Base-by-base conservation (phyloP, 208 protist species). In the Leishmania turanica region DNA sequence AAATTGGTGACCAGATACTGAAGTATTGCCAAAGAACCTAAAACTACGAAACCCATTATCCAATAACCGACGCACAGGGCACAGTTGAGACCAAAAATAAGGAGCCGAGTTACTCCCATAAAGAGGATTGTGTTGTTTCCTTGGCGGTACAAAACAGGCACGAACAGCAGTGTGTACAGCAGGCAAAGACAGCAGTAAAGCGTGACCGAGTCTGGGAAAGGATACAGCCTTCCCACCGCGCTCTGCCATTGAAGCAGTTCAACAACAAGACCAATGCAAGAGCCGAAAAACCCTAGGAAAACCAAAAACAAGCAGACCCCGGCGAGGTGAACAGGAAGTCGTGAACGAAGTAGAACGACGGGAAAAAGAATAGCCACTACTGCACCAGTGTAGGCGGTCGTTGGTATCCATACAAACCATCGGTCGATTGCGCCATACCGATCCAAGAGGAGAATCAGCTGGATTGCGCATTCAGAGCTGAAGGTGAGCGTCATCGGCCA, bases 341-440 rank as follows among this genome's bases (percentile, higher is more conserved):
- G 76, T 27, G 31, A 81, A 42, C 45, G 62, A 45, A 89, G 75
- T 15, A 85, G 66, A 1, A 90, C 34, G 27, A 74, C 34, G 1
- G 83, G 78, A 34, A 89, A 13, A 53, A 90, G 56, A 40, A 92
- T 21, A 11, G 79, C 76, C 0, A 84, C 75, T 9, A 91, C 79
- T 8, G 88, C 68, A 27, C 45, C 87, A 6, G 86, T 86, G 74
- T 91, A 93, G 13, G 89, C 87, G 2, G 86, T 90, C 13, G 87
- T 83, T 1, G 90, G 92, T 37, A 93, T 89, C 92, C 92, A 95
- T 21, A 87, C 88, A 65, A 88, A 93, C 89, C 87, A 93, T 21
- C 34, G 78, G 34, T 88, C 75, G 68, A 95, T 91, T 24, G 83
- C 74, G 27, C 88, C 92, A 21, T 91, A 79, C 8, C 86, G 87